These are phyloP conservation scores for Xylaria castorea DNA, from an alignment of 495 filamentous ascomycete genomes.

Conservation along the genomic window DNA sequence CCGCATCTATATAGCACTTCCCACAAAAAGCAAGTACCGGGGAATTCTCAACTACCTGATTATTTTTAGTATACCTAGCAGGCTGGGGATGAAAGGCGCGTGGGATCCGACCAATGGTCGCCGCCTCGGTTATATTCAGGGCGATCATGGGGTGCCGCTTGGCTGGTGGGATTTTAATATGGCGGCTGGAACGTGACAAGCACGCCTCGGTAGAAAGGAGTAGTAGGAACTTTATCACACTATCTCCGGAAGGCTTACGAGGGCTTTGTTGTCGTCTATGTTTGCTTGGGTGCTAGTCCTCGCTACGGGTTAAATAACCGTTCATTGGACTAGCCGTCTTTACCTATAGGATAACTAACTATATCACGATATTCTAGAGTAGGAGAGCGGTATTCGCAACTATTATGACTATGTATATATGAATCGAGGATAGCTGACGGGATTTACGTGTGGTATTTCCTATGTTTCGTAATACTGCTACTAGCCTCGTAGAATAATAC, in stretches of 20 bases:
- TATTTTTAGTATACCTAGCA: background rate
- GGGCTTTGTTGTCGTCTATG: background rate
- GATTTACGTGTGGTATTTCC: background rate
- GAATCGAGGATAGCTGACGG: no score
- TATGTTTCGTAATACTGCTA: conserved; percentile 2
- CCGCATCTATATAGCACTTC: background rate
- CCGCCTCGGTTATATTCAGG: conserved; percentile 3
- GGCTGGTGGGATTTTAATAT: conserved; percentile 3
- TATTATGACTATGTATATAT: background rate
- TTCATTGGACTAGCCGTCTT: background rate
- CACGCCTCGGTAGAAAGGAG: background rate
- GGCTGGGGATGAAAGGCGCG: background rate
- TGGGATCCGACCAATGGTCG: conserved; percentile 1
- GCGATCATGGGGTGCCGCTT: conserved; percentile 11
- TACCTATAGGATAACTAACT: background rate
- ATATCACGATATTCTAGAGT: background rate
- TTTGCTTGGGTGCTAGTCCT: background rate
- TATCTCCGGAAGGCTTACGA: background rate
- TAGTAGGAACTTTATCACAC: background rate
- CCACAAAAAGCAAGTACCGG: background rate
- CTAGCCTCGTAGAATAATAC: background rate
- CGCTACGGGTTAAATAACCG: accelerated
- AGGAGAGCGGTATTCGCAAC: background rate
- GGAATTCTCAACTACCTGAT: background rate
- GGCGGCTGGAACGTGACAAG: background rate